These are phyloP conservation scores for Cercospora sp. DNA, from an alignment of 2,329 filamentous ascomycete genomes.

Conservation along the genomic window DNA sequence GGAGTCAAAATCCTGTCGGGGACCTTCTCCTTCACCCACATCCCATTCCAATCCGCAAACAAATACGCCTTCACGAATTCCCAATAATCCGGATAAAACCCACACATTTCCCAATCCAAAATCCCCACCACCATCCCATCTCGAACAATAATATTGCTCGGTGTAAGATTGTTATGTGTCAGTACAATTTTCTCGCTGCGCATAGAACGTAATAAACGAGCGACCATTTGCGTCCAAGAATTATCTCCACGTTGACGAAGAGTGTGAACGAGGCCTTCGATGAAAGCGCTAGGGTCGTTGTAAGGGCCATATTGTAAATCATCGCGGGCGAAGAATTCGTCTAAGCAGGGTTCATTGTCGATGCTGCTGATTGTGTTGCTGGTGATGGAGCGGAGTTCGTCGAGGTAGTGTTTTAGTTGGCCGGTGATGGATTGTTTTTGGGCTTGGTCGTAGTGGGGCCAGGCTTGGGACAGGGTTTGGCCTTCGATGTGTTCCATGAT, in stretches of 20 bases:
- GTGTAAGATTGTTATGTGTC: constrained; percentile 25
- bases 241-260: constrained; percentile 2
- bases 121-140: constrained; percentile 20
- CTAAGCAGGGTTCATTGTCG: constrained; percentile 5
- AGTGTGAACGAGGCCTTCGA: constrained; percentile 4
- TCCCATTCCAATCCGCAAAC: constrained; percentile 14
- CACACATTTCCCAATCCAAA: constrained; percentile 25
- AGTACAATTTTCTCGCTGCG: constrained; percentile 16
- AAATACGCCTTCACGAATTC: constrained; percentile 18
- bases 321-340: constrained; percentile 14
- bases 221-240: constrained; percentile 9
- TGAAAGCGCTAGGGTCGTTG: neutral
- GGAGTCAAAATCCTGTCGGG: constrained; percentile 15
- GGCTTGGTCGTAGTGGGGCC: constrained; percentile 10
- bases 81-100: constrained; percentile 24
- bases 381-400: constrained; percentile 12
- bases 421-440: constrained; percentile 5
- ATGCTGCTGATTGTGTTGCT: constrained; percentile 5
- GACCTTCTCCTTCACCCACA: constrained; percentile 12
- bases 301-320: neutral
- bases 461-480: constrained; percentile 13
- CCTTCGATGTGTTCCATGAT: constrained; percentile 21
- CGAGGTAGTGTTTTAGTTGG: constrained; percentile 10
- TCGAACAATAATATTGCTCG: constrained; percentile 25
- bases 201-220: constrained; percentile 7